A percentile compares a stretch with the other conserved stretches of the same genome.
Evolutionary conservation across 305 asterid genomes (phyloP).

Genomic region (Fraxinus latifolia): DNA sequence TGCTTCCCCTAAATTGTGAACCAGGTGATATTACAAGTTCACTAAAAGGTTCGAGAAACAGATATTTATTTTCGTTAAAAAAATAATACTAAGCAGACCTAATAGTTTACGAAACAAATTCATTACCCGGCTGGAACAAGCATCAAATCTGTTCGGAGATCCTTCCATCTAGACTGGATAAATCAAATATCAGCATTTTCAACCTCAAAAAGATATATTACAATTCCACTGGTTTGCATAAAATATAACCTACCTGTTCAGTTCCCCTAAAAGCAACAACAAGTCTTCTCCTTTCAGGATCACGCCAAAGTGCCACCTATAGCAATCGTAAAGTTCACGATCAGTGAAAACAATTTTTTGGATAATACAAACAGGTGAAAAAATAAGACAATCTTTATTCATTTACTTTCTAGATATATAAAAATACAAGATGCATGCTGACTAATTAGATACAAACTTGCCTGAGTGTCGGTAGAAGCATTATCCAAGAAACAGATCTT

Average conservation of each 20-base stretch:
- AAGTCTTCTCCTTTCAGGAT: conserved; percentile 64
- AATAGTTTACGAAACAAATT: conserved; percentile 1
- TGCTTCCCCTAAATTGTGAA: conserved; percentile 9
- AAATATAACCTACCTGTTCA: conserved; percentile 68
- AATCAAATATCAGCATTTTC: conserved; percentile 31
- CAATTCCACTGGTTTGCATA: neutral
- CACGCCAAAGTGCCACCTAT: conserved; percentile 97
- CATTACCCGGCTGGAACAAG: conserved; percentile 91
- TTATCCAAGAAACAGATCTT: conserved; percentile 92
- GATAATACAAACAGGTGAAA: conserved; percentile 16
- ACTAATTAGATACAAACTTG: conserved; percentile 30
- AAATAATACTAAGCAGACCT: neutral
- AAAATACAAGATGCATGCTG: neutral
- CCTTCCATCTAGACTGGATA: conserved; percentile 87
- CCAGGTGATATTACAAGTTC: conserved; percentile 5
- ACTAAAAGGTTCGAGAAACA: neutral
- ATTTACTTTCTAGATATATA: neutral
- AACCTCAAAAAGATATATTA: conserved; percentile 2
- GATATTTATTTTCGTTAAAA: neutral
- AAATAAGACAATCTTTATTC: conserved; percentile 1
- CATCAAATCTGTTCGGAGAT: conserved; percentile 84
- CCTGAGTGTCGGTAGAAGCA: conserved; percentile 89
- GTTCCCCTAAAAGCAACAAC: conserved; percentile 99
- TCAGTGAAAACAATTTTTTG: conserved; percentile 19
- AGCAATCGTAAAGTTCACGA: conserved; percentile 25